phyloP scores from a whole-genome alignment of 1,284 basidiomycete species.

The Sporisorium graminicola region DNA sequence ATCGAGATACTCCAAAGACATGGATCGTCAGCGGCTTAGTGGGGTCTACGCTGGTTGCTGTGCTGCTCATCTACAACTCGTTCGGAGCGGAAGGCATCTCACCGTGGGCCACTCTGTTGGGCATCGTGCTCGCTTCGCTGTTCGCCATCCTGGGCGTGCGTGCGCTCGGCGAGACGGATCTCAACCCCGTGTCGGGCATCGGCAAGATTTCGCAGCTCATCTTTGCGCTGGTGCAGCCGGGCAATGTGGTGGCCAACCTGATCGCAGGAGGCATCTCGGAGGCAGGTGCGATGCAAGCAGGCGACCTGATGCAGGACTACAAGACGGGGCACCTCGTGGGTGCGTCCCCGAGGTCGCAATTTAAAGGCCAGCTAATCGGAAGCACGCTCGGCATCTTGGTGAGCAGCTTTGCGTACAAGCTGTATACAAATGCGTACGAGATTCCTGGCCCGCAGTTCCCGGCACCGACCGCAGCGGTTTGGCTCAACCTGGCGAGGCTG shows the following conservation, averaged over 20 bases:
- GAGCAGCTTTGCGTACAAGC: conserved; percentile 85
- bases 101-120: conserved; percentile 90
- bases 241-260: conserved; percentile 87
- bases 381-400: conserved; percentile 85
- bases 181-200: conserved; percentile 79
- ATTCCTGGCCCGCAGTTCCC: conserved; percentile 86
- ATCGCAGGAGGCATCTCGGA: conserved; percentile 96
- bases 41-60: conserved; percentile 78
- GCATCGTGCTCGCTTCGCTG: conserved; percentile 84
- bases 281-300: conserved; percentile 95
- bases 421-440: conserved; percentile 86
- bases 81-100: conserved; percentile 91
- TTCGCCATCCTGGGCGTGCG: conserved; percentile 80
- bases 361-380: conserved; percentile 69
- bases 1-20: conserved; percentile 81
- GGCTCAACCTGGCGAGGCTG: conserved; percentile 86
- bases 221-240: conserved; percentile 93
- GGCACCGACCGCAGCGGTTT: conserved; percentile 87
- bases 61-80: conserved; percentile 83
- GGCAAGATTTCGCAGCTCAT: conserved; percentile 94
- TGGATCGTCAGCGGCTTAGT: conserved; percentile 83
- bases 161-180: conserved; percentile 65
- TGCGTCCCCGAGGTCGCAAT: conserved; percentile 69
- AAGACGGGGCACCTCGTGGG: conserved; percentile 90
- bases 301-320: conserved; percentile 97